phyloP scores from a whole-genome alignment of 441 rosid species.

The Lepidium campestre region DNA sequence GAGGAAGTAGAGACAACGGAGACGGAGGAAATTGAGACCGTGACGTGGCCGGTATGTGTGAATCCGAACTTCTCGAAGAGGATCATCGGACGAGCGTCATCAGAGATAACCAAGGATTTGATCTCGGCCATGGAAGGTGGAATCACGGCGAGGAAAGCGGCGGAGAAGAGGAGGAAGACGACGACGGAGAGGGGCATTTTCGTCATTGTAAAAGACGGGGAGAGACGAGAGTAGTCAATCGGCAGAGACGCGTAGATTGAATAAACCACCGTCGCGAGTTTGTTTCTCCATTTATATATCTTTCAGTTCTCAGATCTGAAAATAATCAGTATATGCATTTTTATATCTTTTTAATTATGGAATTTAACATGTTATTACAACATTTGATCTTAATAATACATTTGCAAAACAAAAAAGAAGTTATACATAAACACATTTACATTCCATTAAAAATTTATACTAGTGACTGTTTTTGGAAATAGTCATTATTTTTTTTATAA shows the following conservation, averaged over 20 bases:
- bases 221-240: neutral
- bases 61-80: conserved; percentile 96
- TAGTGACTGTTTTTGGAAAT: too few species aligned
- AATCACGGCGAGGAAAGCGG: conserved; percentile 23
- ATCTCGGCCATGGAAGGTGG: conserved; percentile 68
- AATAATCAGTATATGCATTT: neutral
- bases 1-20: conserved; percentile 43
- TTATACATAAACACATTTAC: too few species aligned
- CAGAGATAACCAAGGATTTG: conserved; percentile 57
- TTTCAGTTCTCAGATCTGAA: conserved; percentile 12
- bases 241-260: conserved; percentile 5
- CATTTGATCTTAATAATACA: too few species aligned
- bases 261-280: conserved; percentile 11
- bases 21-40: conserved; percentile 59
- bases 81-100: conserved; percentile 81
- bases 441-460: too few species aligned
- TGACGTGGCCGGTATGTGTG: conserved; percentile 76
- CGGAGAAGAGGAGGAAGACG: conserved; percentile 30
- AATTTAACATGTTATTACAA: neutral
- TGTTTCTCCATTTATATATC: neutral
- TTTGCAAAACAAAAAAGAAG: too few species aligned
- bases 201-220: conserved; percentile 31
- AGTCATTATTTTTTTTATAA: too few species aligned
- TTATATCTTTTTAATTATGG: neutral
- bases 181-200: conserved; percentile 27